Evolutionary conservation across 2,329 filamentous ascomycete genomes (phyloP).

Genomic region (Colletotrichum incanum): DNA sequence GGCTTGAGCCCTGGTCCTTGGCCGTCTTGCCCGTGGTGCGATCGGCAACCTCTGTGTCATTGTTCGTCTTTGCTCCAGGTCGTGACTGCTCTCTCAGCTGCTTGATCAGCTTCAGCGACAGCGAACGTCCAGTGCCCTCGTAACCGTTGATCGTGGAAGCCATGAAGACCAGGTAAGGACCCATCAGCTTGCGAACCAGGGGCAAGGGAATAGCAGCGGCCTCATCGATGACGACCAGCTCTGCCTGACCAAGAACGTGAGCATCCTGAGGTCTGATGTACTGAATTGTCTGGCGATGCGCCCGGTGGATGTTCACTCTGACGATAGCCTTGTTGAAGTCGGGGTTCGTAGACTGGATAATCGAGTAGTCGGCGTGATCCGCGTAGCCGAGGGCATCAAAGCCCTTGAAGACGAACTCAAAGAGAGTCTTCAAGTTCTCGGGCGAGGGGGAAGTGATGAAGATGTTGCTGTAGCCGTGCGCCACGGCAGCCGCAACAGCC

Average conservation of each 20-base stretch:
- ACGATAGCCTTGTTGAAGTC: constrained; percentile 99
- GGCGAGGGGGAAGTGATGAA: constrained; percentile 98
- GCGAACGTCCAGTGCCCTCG: constrained; percentile 93
- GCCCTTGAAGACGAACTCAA: constrained; percentile 98
- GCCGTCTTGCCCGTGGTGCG: constrained; percentile 82
- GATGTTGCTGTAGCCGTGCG: constrained; percentile 98
- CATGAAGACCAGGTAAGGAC: constrained; percentile 98
- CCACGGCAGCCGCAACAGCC: constrained; percentile 92
- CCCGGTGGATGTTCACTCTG: constrained; percentile 92
- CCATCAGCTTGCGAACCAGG: constrained; percentile 93
- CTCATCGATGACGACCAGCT: constrained; percentile 96
- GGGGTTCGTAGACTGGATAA: constrained; percentile 97
- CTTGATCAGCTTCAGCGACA: constrained; percentile 97
- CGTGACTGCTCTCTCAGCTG: constrained; percentile 95
- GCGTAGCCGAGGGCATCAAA: constrained; percentile 95
- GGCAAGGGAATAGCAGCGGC: constrained; percentile 96
- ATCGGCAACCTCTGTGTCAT: constrained; percentile 80
- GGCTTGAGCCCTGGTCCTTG: constrained; percentile 73
- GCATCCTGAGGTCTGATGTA: constrained; percentile 98
- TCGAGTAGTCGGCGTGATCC: constrained; percentile 97
- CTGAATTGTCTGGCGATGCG: constrained; percentile 97
- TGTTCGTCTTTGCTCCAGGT: constrained; percentile 69
- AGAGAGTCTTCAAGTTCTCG: constrained; percentile 98
- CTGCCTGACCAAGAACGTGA: constrained; percentile 94
- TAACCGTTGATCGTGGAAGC: constrained; percentile 99